Evolutionary conservation across 805 yeast species (phyloP).

Genomic region (Ogataea henricii): DNA sequence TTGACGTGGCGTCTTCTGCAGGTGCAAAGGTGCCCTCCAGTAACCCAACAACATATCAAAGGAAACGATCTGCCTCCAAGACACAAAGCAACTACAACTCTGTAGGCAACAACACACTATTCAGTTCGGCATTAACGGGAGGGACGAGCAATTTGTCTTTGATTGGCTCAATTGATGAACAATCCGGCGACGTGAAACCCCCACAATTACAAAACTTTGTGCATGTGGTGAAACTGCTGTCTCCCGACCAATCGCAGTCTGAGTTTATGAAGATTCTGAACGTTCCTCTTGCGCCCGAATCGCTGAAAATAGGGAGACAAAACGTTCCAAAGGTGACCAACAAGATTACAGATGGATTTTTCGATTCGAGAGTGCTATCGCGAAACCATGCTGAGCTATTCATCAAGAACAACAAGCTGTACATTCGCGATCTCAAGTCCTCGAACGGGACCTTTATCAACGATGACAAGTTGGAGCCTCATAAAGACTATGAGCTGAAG

Average conservation of each 20-base stretch:
- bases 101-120: slow-evolving; percentile 20
- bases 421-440: slow-evolving; percentile 81
- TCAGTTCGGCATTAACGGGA: slow-evolving; percentile 12
- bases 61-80: slow-evolving; percentile 37
- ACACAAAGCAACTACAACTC: slow-evolving; percentile 37
- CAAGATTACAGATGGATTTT: slow-evolving; percentile 81
- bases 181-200: slow-evolving; percentile 13
- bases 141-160: slow-evolving; percentile 10
- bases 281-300: slow-evolving; percentile 81
- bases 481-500: slow-evolving; percentile 63
- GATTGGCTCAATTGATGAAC: slow-evolving; percentile 10
- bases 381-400: slow-evolving; percentile 92
- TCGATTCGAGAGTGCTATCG: slow-evolving; percentile 89
- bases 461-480: slow-evolving; percentile 64
- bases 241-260: slow-evolving; percentile 76
- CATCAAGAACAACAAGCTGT: slow-evolving; percentile 63
- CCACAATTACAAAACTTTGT: slow-evolving; percentile 38
- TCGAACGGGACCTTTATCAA: slow-evolving; percentile 95
- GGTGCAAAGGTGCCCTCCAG: slow-evolving; percentile 1
- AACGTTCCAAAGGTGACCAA: slow-evolving; percentile 63
- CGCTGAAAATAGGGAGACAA: slow-evolving; percentile 87
- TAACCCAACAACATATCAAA: slow-evolving; percentile 18
- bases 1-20: slow-evolving; percentile 4
- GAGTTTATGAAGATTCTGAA: slow-evolving; percentile 68
- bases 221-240: slow-evolving; percentile 68